Base-by-base conservation (phyloP, 257 asterid genomes). In the Nicotiana paniculata region DNA sequence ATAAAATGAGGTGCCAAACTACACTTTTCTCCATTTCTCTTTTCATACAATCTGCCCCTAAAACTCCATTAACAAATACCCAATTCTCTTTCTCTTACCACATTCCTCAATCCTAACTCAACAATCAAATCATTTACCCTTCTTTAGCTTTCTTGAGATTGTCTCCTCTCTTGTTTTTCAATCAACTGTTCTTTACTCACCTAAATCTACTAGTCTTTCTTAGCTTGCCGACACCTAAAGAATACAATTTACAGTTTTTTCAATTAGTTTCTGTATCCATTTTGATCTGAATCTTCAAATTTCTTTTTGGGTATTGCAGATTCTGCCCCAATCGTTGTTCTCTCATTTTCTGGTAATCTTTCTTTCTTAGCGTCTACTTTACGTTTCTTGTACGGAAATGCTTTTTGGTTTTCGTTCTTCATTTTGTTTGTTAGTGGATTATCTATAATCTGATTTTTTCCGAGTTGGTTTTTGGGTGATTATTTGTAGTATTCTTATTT, bases 271-370 rank as follows among this genome's bases (percentile, higher is more conserved):
- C 2, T 68, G n/a, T 43, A 43, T 70, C 77, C 58, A 70, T 21
- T 59, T 79, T 79, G 82, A 79, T 79, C 75, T 79, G 59, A 79
- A 39, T 58, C 82, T 28, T 61, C 11, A 35, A 72, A 21, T 46
- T 46, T 3, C 58, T 70, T n/a, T 43, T 33, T 70, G 81, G 81
- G 51, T 59, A 59, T 58, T 43, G 33, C 26, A 59, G 82, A 43
- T 78, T 78, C 33, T 59, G 6, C 15, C 33, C 35, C 6, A 11
- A 37, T 78, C 24, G 59, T 37, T 58, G 5, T 72, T 21, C 37
- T 43, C 9, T n/a, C n/a, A 1, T 33, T 43, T 59, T 79, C 58
- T 79, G 82, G 82, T 79, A 61, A 62, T 61, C 48, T 61, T 43
- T n/a, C 9, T 70, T 18, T 39, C 46, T 39, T 39, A 39, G 9